These are phyloP conservation scores for Quercus bicolor DNA, from an alignment of 306 rosid genomes.

Conservation along the genomic window DNA sequence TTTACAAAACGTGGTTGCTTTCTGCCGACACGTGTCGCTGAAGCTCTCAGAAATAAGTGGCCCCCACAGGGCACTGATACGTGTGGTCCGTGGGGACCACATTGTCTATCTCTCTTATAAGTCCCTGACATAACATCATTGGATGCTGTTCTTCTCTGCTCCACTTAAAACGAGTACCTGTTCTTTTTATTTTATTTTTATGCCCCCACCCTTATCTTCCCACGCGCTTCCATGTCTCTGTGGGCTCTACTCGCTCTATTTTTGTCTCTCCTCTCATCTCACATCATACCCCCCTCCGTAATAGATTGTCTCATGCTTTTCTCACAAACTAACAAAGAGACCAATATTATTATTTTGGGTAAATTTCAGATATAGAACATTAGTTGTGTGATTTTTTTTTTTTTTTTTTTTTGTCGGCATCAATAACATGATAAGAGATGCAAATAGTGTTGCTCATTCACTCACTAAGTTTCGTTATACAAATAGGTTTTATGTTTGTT, in stretches of 20 bases:
- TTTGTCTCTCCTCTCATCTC: neutral
- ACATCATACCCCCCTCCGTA: no score
- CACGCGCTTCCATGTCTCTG: slow-evolving; percentile 7
- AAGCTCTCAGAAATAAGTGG: neutral
- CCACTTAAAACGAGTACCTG: neutral
- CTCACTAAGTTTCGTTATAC: no score
- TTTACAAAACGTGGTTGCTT: slow-evolving; percentile 26
- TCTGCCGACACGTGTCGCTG: slow-evolving; percentile 38
- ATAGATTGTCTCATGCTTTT: no score
- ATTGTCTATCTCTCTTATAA: neutral
- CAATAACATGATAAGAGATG: no score
- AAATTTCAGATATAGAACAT: no score
- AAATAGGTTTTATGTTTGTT: no score
- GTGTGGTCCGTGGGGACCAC: slow-evolving; percentile 37
- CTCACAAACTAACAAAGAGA: no score
- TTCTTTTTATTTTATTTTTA: neutral
- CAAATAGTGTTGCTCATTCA: no score
- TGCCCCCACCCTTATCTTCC: neutral
- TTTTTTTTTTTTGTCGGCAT: no score
- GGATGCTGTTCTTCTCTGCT: slow-evolving; percentile 22
- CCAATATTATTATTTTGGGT: no score
- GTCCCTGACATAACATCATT: slow-evolving; percentile 7
- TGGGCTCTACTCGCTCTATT: neutral
- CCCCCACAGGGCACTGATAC: neutral
- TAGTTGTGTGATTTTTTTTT: no score